Conservation (phyloP, 208 protist species). For the Acanthamoeba royreba region DNA sequence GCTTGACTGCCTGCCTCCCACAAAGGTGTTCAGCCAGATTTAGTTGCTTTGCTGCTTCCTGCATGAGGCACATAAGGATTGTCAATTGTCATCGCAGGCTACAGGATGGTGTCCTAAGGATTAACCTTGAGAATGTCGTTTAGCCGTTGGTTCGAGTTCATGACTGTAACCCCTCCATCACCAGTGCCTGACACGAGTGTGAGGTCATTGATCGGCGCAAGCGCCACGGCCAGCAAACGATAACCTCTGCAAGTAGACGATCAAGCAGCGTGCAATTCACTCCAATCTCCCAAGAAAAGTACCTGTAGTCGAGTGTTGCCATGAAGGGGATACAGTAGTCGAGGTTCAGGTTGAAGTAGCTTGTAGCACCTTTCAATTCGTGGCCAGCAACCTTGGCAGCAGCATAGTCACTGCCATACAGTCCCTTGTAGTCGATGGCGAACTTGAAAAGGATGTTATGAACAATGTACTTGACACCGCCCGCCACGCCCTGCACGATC, state of each 20-base stretch:
- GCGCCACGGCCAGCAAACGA: slow-evolving; percentile 58
- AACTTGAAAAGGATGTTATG: slow-evolving; percentile 69
- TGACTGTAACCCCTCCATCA: slow-evolving; percentile 39
- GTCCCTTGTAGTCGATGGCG: slow-evolving; percentile 56
- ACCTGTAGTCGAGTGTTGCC: slow-evolving; percentile 48
- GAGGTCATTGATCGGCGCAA: slow-evolving; percentile 53
- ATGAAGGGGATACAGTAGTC: slow-evolving; percentile 60
- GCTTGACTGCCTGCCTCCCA: background rate
- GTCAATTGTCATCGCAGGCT: no score
- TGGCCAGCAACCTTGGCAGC: slow-evolving; percentile 49
- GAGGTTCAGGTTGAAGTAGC: slow-evolving; percentile 45
- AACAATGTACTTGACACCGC: slow-evolving; percentile 57
- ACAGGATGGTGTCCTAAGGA: no score
- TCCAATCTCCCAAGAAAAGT: no score
- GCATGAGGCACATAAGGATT: background rate
- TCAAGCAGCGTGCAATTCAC: background rate
- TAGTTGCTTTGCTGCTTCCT: background rate
- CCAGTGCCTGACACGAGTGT: slow-evolving; percentile 54
- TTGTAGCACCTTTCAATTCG: slow-evolving; percentile 57
- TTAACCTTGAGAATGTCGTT: background rate
- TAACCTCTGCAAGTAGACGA: background rate
- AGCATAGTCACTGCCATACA: slow-evolving; percentile 57
- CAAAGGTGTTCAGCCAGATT: slow-evolving; percentile 50
- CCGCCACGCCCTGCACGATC: slow-evolving; percentile 56
- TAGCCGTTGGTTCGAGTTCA: background rate